Percentiles rank a stretch among this genome's conserved stretches.
Evolutionary conservation across 495 filamentous ascomycete genomes (phyloP).

Genomic region (Hypoxylon intermedium): DNA sequence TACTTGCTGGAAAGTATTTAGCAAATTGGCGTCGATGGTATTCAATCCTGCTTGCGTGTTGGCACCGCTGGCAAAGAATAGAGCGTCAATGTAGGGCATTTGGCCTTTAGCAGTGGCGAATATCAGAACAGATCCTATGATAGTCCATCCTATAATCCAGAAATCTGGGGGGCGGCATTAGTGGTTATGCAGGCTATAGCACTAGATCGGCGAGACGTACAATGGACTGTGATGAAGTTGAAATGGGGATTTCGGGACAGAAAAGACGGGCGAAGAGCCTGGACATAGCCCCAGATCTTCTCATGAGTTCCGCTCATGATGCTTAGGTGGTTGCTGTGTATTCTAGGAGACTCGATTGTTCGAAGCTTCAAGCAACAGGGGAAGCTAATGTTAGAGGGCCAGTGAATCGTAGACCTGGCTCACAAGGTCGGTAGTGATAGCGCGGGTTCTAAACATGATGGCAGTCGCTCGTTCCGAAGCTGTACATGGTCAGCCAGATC

Average conservation of each 20-base stretch:
- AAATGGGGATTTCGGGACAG: constrained; percentile 65
- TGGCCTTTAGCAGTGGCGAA: constrained; percentile 62
- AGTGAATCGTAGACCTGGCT: constrained; percentile 36
- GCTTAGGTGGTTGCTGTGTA: constrained; percentile 9
- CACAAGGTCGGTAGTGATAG: constrained; percentile 37
- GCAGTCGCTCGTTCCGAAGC: constrained; percentile 26
- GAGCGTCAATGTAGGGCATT: constrained; percentile 83
- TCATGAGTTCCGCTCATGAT: constrained; percentile 31
- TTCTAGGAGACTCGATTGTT: not conserved
- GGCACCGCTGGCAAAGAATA: constrained; percentile 81
- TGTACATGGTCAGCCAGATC: constrained; percentile 21
- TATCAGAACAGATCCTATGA: constrained; percentile 79
- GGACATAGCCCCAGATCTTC: constrained; percentile 49
- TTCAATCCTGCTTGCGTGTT: constrained; percentile 94
- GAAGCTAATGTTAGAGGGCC: constrained; percentile 36
- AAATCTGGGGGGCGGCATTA: constrained; percentile 59
- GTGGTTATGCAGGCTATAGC: not conserved
- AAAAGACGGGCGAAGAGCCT: constrained; percentile 57
- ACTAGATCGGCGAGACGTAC: constrained; percentile 51
- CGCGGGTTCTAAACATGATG: constrained; percentile 36
- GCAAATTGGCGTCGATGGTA: constrained; percentile 76
- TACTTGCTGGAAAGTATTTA: constrained; percentile 80
- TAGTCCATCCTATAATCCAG: constrained; percentile 73
- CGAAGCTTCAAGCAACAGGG: constrained; percentile 4
- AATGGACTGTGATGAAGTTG: constrained; percentile 88